Evolutionary conservation across 352 stramenopile species (phyloP).

Genomic region (Elongisporangium prolatum): DNA sequence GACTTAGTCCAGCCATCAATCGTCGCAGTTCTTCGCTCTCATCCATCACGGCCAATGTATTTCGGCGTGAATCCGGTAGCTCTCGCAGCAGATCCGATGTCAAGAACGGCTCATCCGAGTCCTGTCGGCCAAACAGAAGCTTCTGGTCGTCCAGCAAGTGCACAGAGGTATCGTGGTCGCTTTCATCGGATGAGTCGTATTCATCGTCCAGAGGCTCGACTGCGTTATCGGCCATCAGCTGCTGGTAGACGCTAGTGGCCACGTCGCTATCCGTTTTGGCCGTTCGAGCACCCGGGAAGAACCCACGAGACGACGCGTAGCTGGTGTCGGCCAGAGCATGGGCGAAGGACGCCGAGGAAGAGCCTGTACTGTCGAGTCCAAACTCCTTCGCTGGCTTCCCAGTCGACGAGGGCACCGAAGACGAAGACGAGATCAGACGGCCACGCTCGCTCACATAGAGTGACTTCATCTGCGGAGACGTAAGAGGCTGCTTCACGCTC

Average conservation of each 20-base stretch:
- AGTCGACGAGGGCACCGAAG: neutral
- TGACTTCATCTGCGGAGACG: constrained; percentile 7
- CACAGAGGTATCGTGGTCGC: neutral
- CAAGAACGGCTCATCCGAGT: neutral
- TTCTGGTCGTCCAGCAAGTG: neutral
- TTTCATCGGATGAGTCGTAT: neutral
- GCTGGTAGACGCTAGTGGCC: neutral
- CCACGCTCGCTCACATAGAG: neutral
- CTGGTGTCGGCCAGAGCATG: neutral
- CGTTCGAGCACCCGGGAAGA: neutral
- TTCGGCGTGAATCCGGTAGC: neutral
- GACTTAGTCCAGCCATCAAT: constrained; percentile 55
- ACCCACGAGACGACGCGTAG: neutral
- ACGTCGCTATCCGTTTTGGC: neutral
- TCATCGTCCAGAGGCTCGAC: neutral
- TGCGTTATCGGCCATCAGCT: neutral
- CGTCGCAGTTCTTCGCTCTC: constrained; percentile 57
- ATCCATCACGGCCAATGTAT: constrained; percentile 15
- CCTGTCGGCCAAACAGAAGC: neutral
- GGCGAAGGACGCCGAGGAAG: neutral
- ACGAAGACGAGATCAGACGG: neutral
- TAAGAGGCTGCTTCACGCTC: constrained; percentile 3
- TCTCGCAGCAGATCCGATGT: neutral
- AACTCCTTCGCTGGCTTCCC: neutral
- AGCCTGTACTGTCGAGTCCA: neutral